phyloP scores from a whole-genome alignment of 2,329 filamentous ascomycete species.

The Microcyclospora pomicola region DNA sequence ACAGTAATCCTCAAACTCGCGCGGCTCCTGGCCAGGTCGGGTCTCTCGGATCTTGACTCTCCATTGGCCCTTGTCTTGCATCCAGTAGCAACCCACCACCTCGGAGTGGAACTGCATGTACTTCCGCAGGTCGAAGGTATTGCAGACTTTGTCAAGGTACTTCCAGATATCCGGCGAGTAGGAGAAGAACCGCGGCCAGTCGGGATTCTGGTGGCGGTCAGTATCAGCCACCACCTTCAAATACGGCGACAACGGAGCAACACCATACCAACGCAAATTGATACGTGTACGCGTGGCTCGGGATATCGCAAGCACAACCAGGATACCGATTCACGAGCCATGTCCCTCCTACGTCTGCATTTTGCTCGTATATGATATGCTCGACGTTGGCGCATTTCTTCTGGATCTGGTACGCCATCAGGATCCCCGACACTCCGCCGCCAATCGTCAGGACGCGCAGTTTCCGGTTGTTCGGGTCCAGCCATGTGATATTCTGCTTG shows the following conservation, averaged over 20 bases:
- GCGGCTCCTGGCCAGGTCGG: conserved; percentile 18
- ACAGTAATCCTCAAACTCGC: conserved; percentile 31
- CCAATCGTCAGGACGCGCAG: conserved; percentile 36
- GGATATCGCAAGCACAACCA: conserved; percentile 33
- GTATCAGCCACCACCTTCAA: no score
- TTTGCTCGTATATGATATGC: conserved; percentile 36
- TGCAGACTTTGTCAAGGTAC: conserved; percentile 36
- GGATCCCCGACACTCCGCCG: conserved; percentile 34
- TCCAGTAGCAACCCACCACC: conserved; percentile 35
- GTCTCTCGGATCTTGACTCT: conserved; percentile 34
- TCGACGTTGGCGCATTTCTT: conserved; percentile 32
- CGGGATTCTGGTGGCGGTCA: conserved; percentile 20
- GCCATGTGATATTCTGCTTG: conserved; percentile 24
- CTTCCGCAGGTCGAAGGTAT: conserved; percentile 36
- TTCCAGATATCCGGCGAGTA: conserved; percentile 34
- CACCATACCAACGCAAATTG: conserved; percentile 27
- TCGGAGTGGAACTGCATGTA: conserved; percentile 40
- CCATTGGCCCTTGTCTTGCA: conserved; percentile 37
- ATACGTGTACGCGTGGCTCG: conserved; percentile 32
- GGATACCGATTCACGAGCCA: conserved; percentile 24
- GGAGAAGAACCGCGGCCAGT: conserved; percentile 34
- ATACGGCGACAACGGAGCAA: background rate
- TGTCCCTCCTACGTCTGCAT: conserved; percentile 30
- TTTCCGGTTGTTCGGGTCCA: conserved; percentile 29
- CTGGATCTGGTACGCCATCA: conserved; percentile 36